Evolutionary conservation across 1,284 basidiomycete species (phyloP).

Genomic region (Exobasidium rhododendri): DNA sequence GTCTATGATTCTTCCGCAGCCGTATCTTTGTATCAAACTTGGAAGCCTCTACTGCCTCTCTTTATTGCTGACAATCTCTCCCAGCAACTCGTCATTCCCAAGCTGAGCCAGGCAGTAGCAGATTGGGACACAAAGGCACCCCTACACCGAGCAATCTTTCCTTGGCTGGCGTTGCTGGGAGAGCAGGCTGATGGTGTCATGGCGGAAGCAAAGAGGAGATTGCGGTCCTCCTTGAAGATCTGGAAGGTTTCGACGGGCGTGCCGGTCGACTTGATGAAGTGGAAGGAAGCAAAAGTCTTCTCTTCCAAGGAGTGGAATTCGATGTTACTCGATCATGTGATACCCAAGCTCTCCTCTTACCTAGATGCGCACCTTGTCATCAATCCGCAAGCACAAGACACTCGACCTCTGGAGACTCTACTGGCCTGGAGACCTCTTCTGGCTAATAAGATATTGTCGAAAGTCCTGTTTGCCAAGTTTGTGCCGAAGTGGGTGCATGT

Average conservation of each 20-base stretch:
- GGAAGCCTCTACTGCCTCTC: conserved; percentile 78
- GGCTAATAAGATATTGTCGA: conserved; percentile 56
- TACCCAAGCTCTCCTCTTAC: conserved; percentile 78
- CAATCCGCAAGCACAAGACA: conserved; percentile 70
- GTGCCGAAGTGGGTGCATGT: conserved; percentile 93
- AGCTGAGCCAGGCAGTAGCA: conserved; percentile 76
- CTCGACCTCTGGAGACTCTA: conserved; percentile 65
- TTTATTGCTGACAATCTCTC: conserved; percentile 93
- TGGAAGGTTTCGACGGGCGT: conserved; percentile 60
- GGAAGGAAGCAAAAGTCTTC: conserved; percentile 23
- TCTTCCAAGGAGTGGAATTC: conserved; percentile 75
- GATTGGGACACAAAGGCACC: conserved; percentile 61
- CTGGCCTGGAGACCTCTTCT: conserved; percentile 74
- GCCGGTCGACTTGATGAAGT: conserved; percentile 22
- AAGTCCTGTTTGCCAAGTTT: conserved; percentile 70
- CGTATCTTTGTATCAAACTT: conserved; percentile 78
- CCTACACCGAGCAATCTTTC: conserved; percentile 81
- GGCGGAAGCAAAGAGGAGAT: conserved; percentile 77
- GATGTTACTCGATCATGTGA: conserved; percentile 80
- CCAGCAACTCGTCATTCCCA: conserved; percentile 90
- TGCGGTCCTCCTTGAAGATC: conserved; percentile 72
- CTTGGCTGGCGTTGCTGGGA: conserved; percentile 82
- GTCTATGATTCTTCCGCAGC: conserved; percentile 70
- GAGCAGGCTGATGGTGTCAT: conserved; percentile 72
- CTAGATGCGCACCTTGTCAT: conserved; percentile 78